These are phyloP conservation scores for Eucalyptus cloeziana DNA, from an alignment of 345 rosid species.

Conservation along the genomic window DNA sequence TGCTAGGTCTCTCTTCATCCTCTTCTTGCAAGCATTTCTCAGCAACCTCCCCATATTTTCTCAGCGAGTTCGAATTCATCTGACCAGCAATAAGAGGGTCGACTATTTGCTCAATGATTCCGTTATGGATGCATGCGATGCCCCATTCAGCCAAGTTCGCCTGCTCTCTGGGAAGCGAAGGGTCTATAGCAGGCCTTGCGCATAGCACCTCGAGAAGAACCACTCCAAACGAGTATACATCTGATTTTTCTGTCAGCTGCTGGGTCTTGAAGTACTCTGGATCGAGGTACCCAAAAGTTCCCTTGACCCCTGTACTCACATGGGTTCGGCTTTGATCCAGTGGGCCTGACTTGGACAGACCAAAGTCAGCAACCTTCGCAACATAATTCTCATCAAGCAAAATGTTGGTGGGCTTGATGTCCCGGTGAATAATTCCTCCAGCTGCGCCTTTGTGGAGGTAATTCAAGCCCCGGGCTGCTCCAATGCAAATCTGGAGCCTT, in stretches of 20 bases:
- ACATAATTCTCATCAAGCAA: slow-evolving; percentile 25
- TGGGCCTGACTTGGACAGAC: slow-evolving; percentile 31
- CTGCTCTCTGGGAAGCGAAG: slow-evolving; percentile 18
- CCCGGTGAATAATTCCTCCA: slow-evolving; percentile 44
- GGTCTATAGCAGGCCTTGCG: slow-evolving; percentile 32
- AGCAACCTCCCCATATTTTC: slow-evolving; percentile 31
- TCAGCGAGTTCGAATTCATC: slow-evolving; percentile 26
- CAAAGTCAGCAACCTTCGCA: slow-evolving; percentile 56
- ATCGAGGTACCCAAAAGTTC: slow-evolving; percentile 48
- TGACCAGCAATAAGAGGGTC: slow-evolving; percentile 19
- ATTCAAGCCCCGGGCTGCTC: slow-evolving; percentile 38
- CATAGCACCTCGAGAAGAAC: slow-evolving; percentile 45
- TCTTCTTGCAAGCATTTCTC: slow-evolving; percentile 55
- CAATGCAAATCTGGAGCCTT: slow-evolving; percentile 52
- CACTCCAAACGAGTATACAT: slow-evolving; percentile 49
- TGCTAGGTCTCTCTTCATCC: slow-evolving; percentile 33
- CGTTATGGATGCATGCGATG: slow-evolving; percentile 8
- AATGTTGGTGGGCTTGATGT: slow-evolving; percentile 52
- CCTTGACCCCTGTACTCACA: slow-evolving; percentile 28
- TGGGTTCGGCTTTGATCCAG: slow-evolving; percentile 11
- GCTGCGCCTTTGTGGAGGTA: slow-evolving; percentile 37
- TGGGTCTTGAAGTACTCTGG: slow-evolving; percentile 39
- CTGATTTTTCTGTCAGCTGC: slow-evolving; percentile 43
- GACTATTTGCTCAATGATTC: slow-evolving; percentile 22
- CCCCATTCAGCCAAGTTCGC: slow-evolving; percentile 50